phyloP scores from a whole-genome alignment of 805 yeast species.

The Metschnikowia koreensis region DNA sequence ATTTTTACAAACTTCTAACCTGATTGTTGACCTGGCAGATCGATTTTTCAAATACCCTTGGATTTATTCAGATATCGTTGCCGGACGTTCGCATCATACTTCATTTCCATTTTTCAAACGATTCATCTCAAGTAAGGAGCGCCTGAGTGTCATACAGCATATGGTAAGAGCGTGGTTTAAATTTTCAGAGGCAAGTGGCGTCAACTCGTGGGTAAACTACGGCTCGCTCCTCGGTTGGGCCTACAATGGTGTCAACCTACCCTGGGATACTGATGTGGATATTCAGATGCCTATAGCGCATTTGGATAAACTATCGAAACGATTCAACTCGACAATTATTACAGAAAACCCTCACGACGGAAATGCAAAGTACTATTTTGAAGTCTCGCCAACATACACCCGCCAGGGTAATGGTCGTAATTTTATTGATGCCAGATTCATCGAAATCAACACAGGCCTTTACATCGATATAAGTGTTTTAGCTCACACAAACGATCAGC shows the following conservation, averaged over 20 bases:
- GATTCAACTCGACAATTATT: constrained; percentile 15
- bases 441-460: constrained; percentile 39
- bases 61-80: constrained; percentile 35
- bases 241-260: constrained; percentile 21
- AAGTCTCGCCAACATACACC: constrained; percentile 22
- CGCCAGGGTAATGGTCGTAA: constrained; percentile 22
- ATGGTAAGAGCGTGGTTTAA: constrained; percentile 38
- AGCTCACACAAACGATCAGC: constrained; percentile 12
- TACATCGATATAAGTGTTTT: constrained; percentile 23
- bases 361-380: constrained; percentile 21
- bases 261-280: constrained; percentile 22
- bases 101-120: constrained; percentile 39
- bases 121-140: constrained; percentile 33
- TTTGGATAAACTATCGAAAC: constrained; percentile 15
- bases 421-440: constrained; percentile 21
- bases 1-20: constrained; percentile 29
- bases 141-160: constrained; percentile 37
- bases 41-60: constrained; percentile 40
- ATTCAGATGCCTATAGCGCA: constrained; percentile 19
- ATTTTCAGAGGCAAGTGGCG: constrained; percentile 31
- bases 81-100: constrained; percentile 30
- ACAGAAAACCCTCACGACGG: constrained; percentile 19
- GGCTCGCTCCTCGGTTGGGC: constrained; percentile 26
- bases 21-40: constrained; percentile 24
- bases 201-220: constrained; percentile 29